Evolutionary conservation across 2,329 filamentous ascomycete species (phyloP), one percentile per base, ranked within the genome.

Genomic region (Fusarium haematococcum): DNA sequence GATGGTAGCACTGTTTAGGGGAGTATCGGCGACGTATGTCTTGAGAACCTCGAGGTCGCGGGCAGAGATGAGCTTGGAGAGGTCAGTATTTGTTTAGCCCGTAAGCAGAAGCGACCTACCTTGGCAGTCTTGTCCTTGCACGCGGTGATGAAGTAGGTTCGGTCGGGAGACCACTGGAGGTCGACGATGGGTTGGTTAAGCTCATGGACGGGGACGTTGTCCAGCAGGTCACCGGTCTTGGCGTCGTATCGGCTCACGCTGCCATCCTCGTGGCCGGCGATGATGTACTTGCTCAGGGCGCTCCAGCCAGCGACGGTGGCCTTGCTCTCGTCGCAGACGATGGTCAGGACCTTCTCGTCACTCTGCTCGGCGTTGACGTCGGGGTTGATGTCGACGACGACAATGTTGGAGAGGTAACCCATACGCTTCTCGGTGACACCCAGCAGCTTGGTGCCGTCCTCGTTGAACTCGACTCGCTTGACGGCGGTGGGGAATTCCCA

Each of bases 371-470:
- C 94, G 74, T 95, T 88, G 74, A 94, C 90, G 81, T 97, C 95
- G 76, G 92, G 91, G 84, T 91, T 92, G 88, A 99, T 93, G 83
- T 98, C 94, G 82, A 97, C 90, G 75, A 98, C 95, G 73, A 96
- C 92, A 80, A 99, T 98, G 78, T 95, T 97, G 82, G 94, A 95
- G 76, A 98, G 89, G 86, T 95, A 96, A 78, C 97, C 97, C 91
- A 97, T 98, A 81, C 97, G 95, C 93, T 98, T 98, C 88, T 99
- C 97, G 63, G 97, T 99, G 74, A 99, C 95, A 74, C 95, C 96
- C 76, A 99, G 88, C 79, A 99, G 89, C 86, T 94, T 91, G 81
- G 91, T 93, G 80, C 96, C 97, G 85, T 99, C 97, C 81, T 97
- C 93, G 83, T 92, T 95, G 88, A 99, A 99, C 86, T 98, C 96